Base-by-base conservation (phyloP, 2,329 filamentous ascomycete species). In the Phialophora chinensis region DNA sequence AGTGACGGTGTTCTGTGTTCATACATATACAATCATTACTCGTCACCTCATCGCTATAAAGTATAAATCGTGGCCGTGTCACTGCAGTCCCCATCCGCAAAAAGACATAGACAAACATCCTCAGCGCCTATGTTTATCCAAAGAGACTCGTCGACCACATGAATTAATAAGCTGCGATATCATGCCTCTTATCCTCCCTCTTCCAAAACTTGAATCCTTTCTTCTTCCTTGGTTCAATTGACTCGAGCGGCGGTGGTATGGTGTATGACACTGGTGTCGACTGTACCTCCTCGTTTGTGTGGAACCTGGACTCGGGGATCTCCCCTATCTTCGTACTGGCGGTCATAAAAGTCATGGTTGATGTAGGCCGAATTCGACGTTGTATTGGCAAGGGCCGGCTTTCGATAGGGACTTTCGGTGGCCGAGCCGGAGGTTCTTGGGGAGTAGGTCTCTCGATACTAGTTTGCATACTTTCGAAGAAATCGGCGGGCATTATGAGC, bases 311-410 rank as follows among this genome's bases (percentile, higher is more conserved):
- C 27, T 80, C 78, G 1, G 87, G 72, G 0, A 81, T 83, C 69
- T 83, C 81, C 60, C 87, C 87, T 44, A 89, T 86, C 78, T 90
- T 90, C 81, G 89, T 90, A 75, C 86, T 88, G 49, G 88, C 82
- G 4, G 88, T 84, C 87, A 90, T 89, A 75, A 91, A 72, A 42
- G 72, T 72, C 64, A 68, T 67, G 50, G 68, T 70, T 6, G 71
- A 72, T 25, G 65, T 49, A 14, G 72, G 72, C 12, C 70, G 69
- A 4, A 29, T 38, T 14, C 33, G 20, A 6, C 29, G 25, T 50
- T 58, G 44, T 23, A 20, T 27, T 23, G 52, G 38, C 20, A 23
- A 47, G 7, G 64, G 60, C 12, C 60, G 33, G 14, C 67, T 56
- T 17, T 67, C 56, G 25, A 68, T 52, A 33, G 67, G 69, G 23